Evolutionary conservation across 768 basidiomycete species (phyloP).

Genomic region (Calocybe cyanea): DNA sequence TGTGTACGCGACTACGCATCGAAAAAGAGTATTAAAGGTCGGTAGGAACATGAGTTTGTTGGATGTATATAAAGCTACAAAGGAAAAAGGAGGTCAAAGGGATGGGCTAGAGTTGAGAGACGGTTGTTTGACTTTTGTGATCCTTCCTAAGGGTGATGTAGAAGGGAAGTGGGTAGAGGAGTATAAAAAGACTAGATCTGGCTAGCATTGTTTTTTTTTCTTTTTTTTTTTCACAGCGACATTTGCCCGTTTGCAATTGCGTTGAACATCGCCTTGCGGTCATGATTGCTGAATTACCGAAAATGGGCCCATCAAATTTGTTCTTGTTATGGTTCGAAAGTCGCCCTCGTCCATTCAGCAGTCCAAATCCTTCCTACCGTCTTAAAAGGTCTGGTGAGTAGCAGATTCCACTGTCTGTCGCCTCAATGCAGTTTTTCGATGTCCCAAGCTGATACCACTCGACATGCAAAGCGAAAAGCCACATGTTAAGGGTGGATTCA

Average conservation of each 20-base stretch:
- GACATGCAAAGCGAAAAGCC: slow-evolving; percentile 21
- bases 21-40: slow-evolving; percentile 79
- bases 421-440: slow-evolving; percentile 18
- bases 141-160: slow-evolving; percentile 69
- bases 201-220: slow-evolving; percentile 1
- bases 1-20: slow-evolving; percentile 79
- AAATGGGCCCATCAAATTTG: too few species aligned
- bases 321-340: slow-evolving; percentile 29
- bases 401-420: slow-evolving; percentile 27
- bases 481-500: slow-evolving; percentile 56
- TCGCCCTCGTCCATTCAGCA: slow-evolving; percentile 28
- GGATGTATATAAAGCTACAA: slow-evolving; percentile 67
- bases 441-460: slow-evolving; percentile 19
- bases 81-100: slow-evolving; percentile 51
- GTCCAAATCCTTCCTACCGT: slow-evolving; percentile 33
- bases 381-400: slow-evolving; percentile 70
- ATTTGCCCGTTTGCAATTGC: too few species aligned
- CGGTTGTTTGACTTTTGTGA: slow-evolving; percentile 75
- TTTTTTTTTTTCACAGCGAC: too few species aligned
- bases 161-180: slow-evolving; percentile 87
- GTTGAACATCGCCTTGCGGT: too few species aligned
- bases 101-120: slow-evolving; percentile 88
- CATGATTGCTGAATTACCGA: too few species aligned
- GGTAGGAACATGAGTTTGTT: slow-evolving; percentile 86
- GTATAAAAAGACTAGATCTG: slow-evolving; percentile 60